Base-by-base conservation (phyloP, 345 rosid species). In the Laguncularia racemosa region DNA sequence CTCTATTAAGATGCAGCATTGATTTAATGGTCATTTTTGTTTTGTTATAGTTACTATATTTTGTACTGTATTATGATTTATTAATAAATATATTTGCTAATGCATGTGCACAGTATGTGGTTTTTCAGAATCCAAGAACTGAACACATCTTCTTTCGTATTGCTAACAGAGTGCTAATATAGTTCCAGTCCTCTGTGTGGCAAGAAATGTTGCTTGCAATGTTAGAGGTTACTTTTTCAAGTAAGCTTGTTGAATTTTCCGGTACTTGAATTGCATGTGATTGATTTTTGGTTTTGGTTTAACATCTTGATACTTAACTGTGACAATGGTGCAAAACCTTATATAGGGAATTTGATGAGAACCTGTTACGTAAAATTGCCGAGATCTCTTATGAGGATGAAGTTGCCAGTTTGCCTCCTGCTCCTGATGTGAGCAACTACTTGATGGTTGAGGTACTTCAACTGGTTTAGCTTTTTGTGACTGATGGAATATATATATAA, bases 131-230 rank as follows among this genome's bases (percentile, higher is more conserved):
- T 10, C 40, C 9, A 33, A 33, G 40, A 33, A 33, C 40, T 33
- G 11, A 33, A 7, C 40, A 33, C 40, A 33, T 52, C 26, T 21
- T 52, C 18, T 52, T 61, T 13, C 17, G 3, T 23, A 23, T 23
- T 59, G 23, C 48, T 64, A 71, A 49, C 71, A 93, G 97, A 87
- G 86, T 60, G 85, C 91, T 17, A 83, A 73, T 71, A 81, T 79
- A 0, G 92, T 93, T 76, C 97, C 99, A 51, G 77, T 77, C 69
- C 90, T 93, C 20, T 90, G 97, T 50, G 96, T 93, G 55, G 97
- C 99, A 50, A 90, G 99, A 76, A 93, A 90, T 84, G 99, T 93
- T 70, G 99, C 99, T 44, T 93, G 99, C 84, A 93, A 93, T 67
- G 96, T 84, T 69, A 88, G 97, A 74, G 97, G 95, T 68, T 85